phyloP scores from a whole-genome alignment of 1,284 basidiomycete species.

The Volvariella surrecta region DNA sequence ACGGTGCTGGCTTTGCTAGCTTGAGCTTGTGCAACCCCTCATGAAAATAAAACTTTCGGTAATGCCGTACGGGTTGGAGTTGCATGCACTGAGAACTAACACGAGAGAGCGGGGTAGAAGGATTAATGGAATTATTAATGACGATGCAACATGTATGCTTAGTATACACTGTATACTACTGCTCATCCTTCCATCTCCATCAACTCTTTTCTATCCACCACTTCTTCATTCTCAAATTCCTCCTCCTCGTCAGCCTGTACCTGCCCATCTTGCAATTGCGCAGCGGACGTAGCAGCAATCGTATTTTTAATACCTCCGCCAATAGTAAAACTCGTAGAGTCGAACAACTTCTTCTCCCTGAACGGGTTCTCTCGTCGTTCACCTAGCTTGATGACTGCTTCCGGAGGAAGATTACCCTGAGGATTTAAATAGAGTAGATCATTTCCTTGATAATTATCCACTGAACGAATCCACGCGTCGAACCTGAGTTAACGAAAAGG shows the following conservation, averaged over 20 bases:
- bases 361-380: constrained; percentile 53
- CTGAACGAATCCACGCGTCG: constrained; percentile 63
- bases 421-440: constrained; percentile 67
- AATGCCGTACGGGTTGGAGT: too few relatives aligned
- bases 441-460: constrained; percentile 62
- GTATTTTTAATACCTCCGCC: constrained; percentile 10
- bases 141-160: constrained; percentile 4
- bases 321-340: constrained; percentile 45
- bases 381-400: constrained; percentile 55
- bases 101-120: too few relatives aligned
- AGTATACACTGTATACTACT: too few relatives aligned
- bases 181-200: constrained; percentile 64
- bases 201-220: constrained; percentile 43
- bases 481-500: constrained; percentile 36
- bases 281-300: constrained; percentile 14
- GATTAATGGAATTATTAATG: too few relatives aligned
- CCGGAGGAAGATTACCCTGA: constrained; percentile 61
- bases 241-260: constrained; percentile 47
- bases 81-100: too few relatives aligned
- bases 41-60: neutral
- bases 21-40: neutral
- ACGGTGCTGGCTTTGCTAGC: too few relatives aligned
- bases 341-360: constrained; percentile 56
- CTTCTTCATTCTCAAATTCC: constrained; percentile 29
- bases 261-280: constrained; percentile 29